Percentiles rank a stretch among this genome's conserved stretches.
Evolutionary conservation across 345 rosid species (phyloP).

Genomic region (Lepidium aucheri): DNA sequence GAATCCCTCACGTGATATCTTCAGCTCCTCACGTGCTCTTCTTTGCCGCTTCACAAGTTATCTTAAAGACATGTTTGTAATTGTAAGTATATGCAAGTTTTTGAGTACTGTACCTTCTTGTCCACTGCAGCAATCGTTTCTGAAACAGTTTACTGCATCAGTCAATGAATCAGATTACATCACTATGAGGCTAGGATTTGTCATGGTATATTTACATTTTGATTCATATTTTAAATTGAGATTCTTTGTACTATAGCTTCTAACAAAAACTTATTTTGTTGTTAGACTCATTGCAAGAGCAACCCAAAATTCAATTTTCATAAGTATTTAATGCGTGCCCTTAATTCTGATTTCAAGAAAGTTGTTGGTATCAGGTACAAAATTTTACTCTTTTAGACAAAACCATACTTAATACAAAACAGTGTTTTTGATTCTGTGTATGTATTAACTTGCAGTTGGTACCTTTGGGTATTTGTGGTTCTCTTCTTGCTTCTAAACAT

Average conservation of each 20-base stretch:
- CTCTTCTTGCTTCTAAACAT: constrained; percentile 71
- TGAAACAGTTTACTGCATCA: constrained; percentile 79
- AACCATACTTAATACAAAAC: background rate
- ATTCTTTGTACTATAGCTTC: background rate
- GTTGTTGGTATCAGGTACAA: constrained; percentile 86
- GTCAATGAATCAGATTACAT: constrained; percentile 71
- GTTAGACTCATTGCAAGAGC: constrained; percentile 67
- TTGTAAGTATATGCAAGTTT: background rate
- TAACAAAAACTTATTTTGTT: background rate
- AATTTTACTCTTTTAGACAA: background rate
- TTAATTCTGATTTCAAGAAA: constrained; percentile 90
- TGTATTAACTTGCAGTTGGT: constrained; percentile 59
- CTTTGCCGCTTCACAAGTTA: no score
- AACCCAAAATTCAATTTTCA: constrained; percentile 80
- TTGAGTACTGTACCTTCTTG: background rate
- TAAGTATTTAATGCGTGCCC: constrained; percentile 72
- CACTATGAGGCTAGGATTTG: constrained; percentile 70
- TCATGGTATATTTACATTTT: constrained; percentile 40
- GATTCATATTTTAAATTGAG: background rate
- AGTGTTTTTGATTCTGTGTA: background rate
- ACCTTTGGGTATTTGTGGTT: constrained; percentile 79
- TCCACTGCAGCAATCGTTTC: constrained; percentile 60
- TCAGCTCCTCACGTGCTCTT: no score
- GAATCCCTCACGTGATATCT: no score
- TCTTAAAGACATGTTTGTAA: background rate